A percentile compares a stretch with the other conserved stretches of the same genome.
Conservation (phyloP, 176 grass and related monocot genomes). For the Lolium multiflorum region DNA sequence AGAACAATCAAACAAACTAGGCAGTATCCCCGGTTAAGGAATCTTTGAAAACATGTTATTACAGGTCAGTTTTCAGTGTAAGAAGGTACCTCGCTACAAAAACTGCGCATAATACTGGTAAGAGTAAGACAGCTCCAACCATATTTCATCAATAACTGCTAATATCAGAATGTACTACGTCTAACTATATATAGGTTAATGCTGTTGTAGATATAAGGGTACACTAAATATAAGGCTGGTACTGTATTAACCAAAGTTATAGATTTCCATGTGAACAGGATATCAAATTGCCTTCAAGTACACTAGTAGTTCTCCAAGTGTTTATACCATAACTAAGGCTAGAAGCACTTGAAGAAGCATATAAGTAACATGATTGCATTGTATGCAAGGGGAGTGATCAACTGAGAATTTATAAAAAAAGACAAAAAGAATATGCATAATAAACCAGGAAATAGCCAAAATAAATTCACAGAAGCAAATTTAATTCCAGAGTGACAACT, state of each 20-base stretch:
- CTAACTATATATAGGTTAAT: constrained; percentile 14
- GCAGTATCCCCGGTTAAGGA: not conserved
- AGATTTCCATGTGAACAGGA: not conserved
- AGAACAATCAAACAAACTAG: not conserved
- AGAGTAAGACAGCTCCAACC: constrained; percentile 26
- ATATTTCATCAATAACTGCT: constrained; percentile 27
- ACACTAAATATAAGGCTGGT: not conserved
- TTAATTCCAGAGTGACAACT: constrained; percentile 30
- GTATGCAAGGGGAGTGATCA: constrained; percentile 7
- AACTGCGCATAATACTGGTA: constrained; percentile 3
- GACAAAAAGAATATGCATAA: constrained; percentile 3
- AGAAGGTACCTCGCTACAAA: constrained; percentile 1
- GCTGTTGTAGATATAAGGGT: not conserved
- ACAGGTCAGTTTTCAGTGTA: not conserved
- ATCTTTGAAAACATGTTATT: constrained; percentile 5
- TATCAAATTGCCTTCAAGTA: not conserved
- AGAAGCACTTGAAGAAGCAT: constrained; percentile 17
- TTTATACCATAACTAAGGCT: constrained; percentile 9
- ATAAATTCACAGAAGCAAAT: not conserved
- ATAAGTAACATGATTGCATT: constrained; percentile 30
- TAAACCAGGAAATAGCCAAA: constrained; percentile 17
- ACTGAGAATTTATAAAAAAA: not conserved
- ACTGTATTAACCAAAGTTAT: not conserved
- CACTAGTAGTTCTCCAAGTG: not conserved
- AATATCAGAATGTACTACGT: constrained; percentile 6